Evolutionary conservation across 2,329 filamentous ascomycete genomes (phyloP).

Genomic region (Canariomyces notabilis): DNA sequence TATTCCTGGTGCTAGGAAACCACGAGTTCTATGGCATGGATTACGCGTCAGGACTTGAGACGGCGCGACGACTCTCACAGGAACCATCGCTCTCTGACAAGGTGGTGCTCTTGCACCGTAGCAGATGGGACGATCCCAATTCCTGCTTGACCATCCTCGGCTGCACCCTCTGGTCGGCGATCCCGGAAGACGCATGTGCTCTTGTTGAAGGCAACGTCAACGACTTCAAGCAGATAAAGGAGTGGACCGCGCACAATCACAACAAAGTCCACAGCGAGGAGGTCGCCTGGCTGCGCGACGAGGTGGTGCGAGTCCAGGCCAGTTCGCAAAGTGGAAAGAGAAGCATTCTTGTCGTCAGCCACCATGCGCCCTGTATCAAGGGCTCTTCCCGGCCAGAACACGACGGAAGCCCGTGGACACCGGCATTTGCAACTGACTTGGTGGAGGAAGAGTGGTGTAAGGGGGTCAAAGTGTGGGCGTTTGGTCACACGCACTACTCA

Average conservation of each 20-base stretch:
- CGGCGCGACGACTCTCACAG: constrained; percentile 33
- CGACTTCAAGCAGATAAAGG: constrained; percentile 50
- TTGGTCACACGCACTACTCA: constrained; percentile 47
- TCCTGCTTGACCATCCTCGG: constrained; percentile 48
- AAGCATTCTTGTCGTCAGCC: constrained; percentile 49
- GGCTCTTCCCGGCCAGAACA: constrained; percentile 47
- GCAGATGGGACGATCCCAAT: constrained; percentile 35
- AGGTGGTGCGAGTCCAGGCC: constrained; percentile 27
- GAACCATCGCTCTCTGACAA: constrained; percentile 36
- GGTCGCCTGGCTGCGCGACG: constrained; percentile 43
- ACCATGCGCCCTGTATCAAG: constrained; percentile 46
- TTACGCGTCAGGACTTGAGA: constrained; percentile 34
- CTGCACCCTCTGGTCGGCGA: constrained; percentile 52
- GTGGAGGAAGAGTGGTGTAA: constrained; percentile 23
- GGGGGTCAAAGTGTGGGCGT: constrained; percentile 37
- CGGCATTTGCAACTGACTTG: constrained; percentile 51
- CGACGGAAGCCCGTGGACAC: constrained; percentile 39
- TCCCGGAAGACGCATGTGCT: constrained; percentile 36
- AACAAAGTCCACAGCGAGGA: constrained; percentile 45
- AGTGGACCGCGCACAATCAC: constrained; percentile 47
- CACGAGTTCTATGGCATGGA: constrained; percentile 49
- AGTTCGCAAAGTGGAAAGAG: constrained; percentile 8
- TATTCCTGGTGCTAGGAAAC: constrained; percentile 49
- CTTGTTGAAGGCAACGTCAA: constrained; percentile 42
- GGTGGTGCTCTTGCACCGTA: constrained; percentile 41